Base-by-base conservation (phyloP, 2,329 filamentous ascomycete genomes). In the Fusarium luffae region DNA sequence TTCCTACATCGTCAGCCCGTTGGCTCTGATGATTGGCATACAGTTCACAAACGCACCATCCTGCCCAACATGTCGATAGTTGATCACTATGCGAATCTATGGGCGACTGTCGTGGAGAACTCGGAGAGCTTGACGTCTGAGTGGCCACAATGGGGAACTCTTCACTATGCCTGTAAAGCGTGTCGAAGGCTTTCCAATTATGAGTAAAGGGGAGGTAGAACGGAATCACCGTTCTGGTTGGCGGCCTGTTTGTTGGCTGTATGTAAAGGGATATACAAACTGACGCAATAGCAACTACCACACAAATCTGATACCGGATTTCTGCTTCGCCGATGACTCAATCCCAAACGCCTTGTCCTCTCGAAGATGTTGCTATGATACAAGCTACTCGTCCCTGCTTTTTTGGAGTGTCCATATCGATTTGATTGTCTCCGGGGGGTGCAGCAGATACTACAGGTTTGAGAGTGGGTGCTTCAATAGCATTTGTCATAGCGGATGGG, bases 41-140 rank as follows among this genome's bases (percentile, higher is more conserved):
- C 6, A 2, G 18, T n/a, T 19, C 25, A 23, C 7, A 18, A 40
- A 18, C 5, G 9, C 9, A 12, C 6, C 16, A 12, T 12, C 1
- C n/a, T 5, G 5, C 10, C 28, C 9, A 18, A 34, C 3, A 28
- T 25, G 13, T 32, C 18, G 4, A 27, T 27, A 10, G 18, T 42
- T 9, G 49, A 52, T 7, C 49, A 52, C n/a, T 52, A 52, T 42
- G 27, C 49, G 19, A 16, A 52, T 8, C 5, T 42, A 8, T 52
- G 49, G 49, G 49, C n/a, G 2, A 52, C 49, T 19, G 23, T 23
- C 1, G 34, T 52, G 0, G 23, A 52, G 13, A 52, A 10, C 5
- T n/a, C 49, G 4, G 49, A 52, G 23, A 42, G n/a, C 6, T 13
- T 52, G 6, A 7, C 13, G 2, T 51, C 34, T 11, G 49, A 52